Evolutionary conservation across 2,329 filamentous ascomycete genomes (phyloP).

Genomic region (Neofusicoccum cordaticola): DNA sequence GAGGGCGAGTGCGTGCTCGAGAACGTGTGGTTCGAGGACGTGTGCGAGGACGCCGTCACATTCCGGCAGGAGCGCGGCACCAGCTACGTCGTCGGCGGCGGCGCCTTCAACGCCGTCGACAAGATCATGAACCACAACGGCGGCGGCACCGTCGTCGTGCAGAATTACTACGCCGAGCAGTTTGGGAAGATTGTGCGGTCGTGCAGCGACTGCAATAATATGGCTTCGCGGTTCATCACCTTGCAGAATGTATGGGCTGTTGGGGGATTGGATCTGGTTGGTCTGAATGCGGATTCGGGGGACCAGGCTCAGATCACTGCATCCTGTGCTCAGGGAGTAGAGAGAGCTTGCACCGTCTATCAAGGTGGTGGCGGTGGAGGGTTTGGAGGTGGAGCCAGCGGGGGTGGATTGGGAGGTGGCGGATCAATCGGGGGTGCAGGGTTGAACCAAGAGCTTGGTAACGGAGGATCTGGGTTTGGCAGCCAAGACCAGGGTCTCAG

Average conservation of each 20-base stretch:
- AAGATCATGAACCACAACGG: slow-evolving; percentile 23
- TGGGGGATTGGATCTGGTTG: neutral
- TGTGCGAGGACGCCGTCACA: slow-evolving; percentile 33
- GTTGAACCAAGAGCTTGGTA: too few species aligned
- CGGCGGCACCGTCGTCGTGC: neutral
- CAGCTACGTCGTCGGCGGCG: slow-evolving; percentile 25
- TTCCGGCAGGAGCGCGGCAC: neutral
- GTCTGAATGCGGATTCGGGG: neutral
- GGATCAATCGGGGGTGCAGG: too few species aligned
- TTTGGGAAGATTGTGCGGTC: neutral
- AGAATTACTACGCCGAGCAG: neutral
- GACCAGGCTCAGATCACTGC: neutral
- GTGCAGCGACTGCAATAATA: neutral
- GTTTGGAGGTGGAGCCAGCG: neutral
- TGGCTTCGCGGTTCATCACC: neutral
- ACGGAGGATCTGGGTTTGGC: too few species aligned
- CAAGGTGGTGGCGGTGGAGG: neutral
- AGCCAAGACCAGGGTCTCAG: too few species aligned
- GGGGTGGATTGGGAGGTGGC: neutral
- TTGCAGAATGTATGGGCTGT: neutral
- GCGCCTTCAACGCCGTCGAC: slow-evolving; percentile 26
- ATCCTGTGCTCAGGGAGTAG: neutral
- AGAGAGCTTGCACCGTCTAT: neutral
- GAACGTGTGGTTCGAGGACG: slow-evolving; percentile 29
- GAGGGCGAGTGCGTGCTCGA: slow-evolving; percentile 46